Base-by-base conservation (phyloP, 2,329 filamentous ascomycete species). In the Furcasterigmium sp. region DNA sequence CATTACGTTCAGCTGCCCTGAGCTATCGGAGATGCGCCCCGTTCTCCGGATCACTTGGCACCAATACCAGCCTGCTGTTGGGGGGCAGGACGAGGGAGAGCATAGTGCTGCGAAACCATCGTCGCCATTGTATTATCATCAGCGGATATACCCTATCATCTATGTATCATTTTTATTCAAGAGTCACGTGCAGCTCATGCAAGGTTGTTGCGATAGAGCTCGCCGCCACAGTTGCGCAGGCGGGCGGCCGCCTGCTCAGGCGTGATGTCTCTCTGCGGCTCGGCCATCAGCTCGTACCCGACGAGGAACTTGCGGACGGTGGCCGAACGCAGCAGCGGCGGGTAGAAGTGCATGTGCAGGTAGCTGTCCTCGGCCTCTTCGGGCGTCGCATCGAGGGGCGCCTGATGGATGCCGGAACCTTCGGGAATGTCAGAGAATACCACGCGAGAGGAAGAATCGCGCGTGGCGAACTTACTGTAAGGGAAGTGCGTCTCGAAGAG, bases 331-430 rank as follows among this genome's bases (percentile, higher is more conserved):
- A 98, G 73, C 37, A 98, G 73, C 11, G 93, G 93, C 34, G 93
- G 93, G 63, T 96, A 97, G 65, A 98, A 98, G 69, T 98, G 93
- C 71, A 98, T 84, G 64, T 98, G 93, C 60, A 98, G 82, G 65
- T 95, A 91, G 53, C 87, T 89, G 48, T 82, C 82, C 55, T 95
- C 86, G 42, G 91, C 78, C 63, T 97, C 91, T 48, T 94, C 88
- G 1, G 80, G 75, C 0, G 80, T 85, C 18, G 88, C 90, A 20
- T 85, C 80, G 7, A 98, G 75, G 3, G 93, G 93, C 15, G 93
- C 91, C 70, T 98, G 93, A 62, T 98, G 93, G 44, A 98, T 82
- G 34, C 93, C 93, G 62, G 95, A 97, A 64, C 87, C 80, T 84
- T 46, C 3, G 10, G 3, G 21, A 15, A 5, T 35, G 48, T 65